These are phyloP conservation scores for Puccinia hordei DNA, from an alignment of 1,284 basidiomycete genomes.

Conservation along the genomic window DNA sequence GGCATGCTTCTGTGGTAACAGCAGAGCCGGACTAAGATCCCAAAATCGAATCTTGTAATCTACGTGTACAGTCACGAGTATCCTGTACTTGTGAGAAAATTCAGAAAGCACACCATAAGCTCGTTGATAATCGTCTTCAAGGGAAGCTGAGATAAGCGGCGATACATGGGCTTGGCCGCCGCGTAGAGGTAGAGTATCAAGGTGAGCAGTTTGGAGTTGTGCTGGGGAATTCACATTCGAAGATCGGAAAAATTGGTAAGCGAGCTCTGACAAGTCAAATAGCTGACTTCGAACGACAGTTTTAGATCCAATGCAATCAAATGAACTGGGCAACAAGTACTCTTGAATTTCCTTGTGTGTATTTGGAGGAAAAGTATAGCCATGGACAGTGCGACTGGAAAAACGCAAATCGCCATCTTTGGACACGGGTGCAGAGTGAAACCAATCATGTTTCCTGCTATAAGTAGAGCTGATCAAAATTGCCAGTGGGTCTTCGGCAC, in stretches of 20 bases:
- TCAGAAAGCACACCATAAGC: slow-evolving; percentile 33
- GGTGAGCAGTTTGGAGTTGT: neutral
- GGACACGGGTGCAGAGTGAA: neutral
- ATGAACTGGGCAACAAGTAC: slow-evolving; percentile 27
- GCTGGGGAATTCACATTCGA: slow-evolving; percentile 1
- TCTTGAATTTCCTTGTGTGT: slow-evolving; percentile 19
- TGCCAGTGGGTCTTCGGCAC: slow-evolving; percentile 71
- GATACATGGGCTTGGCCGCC: slow-evolving; percentile 35
- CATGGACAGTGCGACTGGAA: slow-evolving; percentile 32
- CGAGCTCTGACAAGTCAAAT: slow-evolving; percentile 35
- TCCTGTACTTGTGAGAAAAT: slow-evolving; percentile 21
- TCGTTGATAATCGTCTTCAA: slow-evolving; percentile 20
- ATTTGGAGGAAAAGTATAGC: slow-evolving; percentile 39
- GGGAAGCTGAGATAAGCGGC: slow-evolving; percentile 3
- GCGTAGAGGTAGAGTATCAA: slow-evolving; percentile 15
- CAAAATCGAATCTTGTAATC: slow-evolving; percentile 48
- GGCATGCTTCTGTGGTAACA: slow-evolving; percentile 2
- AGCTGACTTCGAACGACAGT: slow-evolving; percentile 35
- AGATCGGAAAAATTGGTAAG: slow-evolving; percentile 31
- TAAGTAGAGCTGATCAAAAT: slow-evolving; percentile 63
- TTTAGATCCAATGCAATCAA: slow-evolving; percentile 50
- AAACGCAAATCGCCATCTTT: neutral
- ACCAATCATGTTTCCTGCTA: slow-evolving; percentile 11
- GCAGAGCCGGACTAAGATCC: slow-evolving; percentile 33
- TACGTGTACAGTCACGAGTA: slow-evolving; percentile 39